A percentile compares a stretch with the other conserved stretches of the same genome.
Evolutionary conservation across 2,329 filamentous ascomycete species (phyloP).

Genomic region (Sclerotinia subarctica): DNA sequence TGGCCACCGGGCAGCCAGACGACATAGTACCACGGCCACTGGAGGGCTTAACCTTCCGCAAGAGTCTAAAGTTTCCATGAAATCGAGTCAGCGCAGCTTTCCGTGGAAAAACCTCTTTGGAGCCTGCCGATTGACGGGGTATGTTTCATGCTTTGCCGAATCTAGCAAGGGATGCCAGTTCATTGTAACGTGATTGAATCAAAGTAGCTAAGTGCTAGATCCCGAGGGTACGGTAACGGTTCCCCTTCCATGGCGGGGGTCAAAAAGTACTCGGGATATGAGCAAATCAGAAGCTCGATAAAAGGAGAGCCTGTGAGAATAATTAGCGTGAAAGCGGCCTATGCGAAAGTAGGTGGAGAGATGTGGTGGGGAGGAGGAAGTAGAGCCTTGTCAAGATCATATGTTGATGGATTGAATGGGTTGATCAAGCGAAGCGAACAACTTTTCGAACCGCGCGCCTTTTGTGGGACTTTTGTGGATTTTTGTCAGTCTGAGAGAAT

Average conservation of each 20-base stretch:
- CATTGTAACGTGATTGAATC: conserved; percentile 11
- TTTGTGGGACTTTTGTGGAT: conserved; percentile 15
- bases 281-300: neutral
- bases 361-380: neutral
- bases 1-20: conserved; percentile 3
- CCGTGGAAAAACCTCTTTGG: neutral
- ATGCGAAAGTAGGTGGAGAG: neutral
- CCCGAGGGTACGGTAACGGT: conserved; percentile 19
- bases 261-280: neutral
- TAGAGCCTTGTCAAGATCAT: conserved; percentile 10
- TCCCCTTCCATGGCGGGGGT: neutral
- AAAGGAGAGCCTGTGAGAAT: conserved; percentile 1
- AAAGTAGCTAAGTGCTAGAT: conserved; percentile 9
- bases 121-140: neutral
- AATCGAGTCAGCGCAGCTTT: neutral
- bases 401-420: conserved; percentile 5
- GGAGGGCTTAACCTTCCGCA: neutral
- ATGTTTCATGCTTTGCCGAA: conserved; percentile 11
- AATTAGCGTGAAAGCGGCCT: neutral
- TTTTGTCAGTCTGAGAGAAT: conserved; percentile 2
- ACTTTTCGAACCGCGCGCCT: conserved; percentile 13
- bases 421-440: conserved; percentile 13
- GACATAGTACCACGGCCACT: neutral
- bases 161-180: conserved; percentile 1
- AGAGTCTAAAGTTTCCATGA: neutral